Base-by-base conservation (phyloP, 345 rosid genomes). In the Tarenaya hassleriana region DNA sequence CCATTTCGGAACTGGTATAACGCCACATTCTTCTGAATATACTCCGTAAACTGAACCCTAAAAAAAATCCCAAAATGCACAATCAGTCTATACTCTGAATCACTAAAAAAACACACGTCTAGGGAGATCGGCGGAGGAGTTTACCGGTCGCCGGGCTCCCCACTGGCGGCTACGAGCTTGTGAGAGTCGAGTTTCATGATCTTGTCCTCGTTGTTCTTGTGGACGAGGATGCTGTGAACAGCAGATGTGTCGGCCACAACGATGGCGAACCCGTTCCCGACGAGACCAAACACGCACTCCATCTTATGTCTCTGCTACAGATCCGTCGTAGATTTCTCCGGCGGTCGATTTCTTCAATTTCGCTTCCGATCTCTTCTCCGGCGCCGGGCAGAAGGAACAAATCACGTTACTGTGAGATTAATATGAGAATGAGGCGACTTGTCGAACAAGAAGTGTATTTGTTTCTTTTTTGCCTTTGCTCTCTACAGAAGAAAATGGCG, bases 11-110 rank as follows among this genome's bases (percentile, higher is more conserved):
- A 92, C 76, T 92, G 96, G 55, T 92, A 85, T 63, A 92, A 61
- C 17, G 94, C 73, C 67, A 88, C 95, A 73, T 92, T 92, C 84
- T 92, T 92, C 80, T 92, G 96, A 31, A 92, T 77, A 21, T 73
- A 92, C 83, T 92, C 95, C 57, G 96, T 88, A 75, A 92, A 92
- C 66, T 88, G 98, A 69, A 92, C 95, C 57, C 96, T 88, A 61
- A 16, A 48, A 16, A 48, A 41, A 45, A 32, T 0, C 27, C 10
- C 8, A 56, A 47, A 34, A 29, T 3, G 21, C 1, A 1, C 34
- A 47, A 8, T 13, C 21, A 47, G 54, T 1, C 4, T 27, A 44
- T 18, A 20, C 16, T 24, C 37, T 9, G 33, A 39, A 46, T 43
- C 24, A 44, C 10, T 7, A 7, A 59, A 5, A 9, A 35, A 31